A percentile compares a stretch with the other conserved stretches of the same genome.
These are phyloP conservation scores for Penicillium sp. DNA, from an alignment of 2,329 filamentous ascomycete genomes.

Conservation along the genomic window DNA sequence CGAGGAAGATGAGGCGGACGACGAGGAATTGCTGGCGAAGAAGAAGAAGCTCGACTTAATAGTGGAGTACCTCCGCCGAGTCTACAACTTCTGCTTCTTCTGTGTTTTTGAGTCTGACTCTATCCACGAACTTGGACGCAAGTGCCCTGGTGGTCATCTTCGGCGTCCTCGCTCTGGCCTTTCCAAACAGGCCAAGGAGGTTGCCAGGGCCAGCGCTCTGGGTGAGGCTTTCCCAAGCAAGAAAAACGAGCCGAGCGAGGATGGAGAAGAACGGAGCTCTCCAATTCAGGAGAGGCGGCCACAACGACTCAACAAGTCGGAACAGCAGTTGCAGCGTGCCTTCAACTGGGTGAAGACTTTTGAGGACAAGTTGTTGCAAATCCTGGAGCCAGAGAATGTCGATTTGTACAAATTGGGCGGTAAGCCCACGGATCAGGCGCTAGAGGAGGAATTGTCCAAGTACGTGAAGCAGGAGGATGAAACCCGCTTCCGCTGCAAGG, in stretches of 20 bases:
- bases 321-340: constrained; percentile 86
- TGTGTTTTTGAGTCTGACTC: constrained; percentile 98
- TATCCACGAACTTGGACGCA: constrained; percentile 88
- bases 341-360: constrained; percentile 99
- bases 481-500: constrained; percentile 93
- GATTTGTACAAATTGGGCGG: constrained; percentile 89
- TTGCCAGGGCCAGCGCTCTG: constrained; percentile 75
- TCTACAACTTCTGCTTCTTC: constrained; percentile 99
- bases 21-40: constrained; percentile 81
- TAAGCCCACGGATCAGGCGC: constrained; percentile 74
- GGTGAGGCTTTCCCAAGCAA: constrained; percentile 80
- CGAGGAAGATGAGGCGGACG: constrained; percentile 68
- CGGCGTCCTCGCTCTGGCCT: constrained; percentile 83
- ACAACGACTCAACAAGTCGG: constrained; percentile 67
- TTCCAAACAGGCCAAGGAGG: constrained; percentile 73
- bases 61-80: constrained; percentile 91
- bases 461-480: constrained; percentile 97
- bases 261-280: constrained; percentile 59
- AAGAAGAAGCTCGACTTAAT: constrained; percentile 96
- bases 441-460: constrained; percentile 80
- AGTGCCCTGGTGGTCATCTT: constrained; percentile 95
- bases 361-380: constrained; percentile 90
- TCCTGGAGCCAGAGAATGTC: constrained; percentile 81
- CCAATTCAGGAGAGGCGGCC: constrained; percentile 69
- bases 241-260: constrained; percentile 62